A percentile compares a stretch with the other conserved stretches of the same genome.
These are phyloP conservation scores for Pseudogymnoascus sp. DNA, from an alignment of 2,329 filamentous ascomycete species.

Conservation along the genomic window DNA sequence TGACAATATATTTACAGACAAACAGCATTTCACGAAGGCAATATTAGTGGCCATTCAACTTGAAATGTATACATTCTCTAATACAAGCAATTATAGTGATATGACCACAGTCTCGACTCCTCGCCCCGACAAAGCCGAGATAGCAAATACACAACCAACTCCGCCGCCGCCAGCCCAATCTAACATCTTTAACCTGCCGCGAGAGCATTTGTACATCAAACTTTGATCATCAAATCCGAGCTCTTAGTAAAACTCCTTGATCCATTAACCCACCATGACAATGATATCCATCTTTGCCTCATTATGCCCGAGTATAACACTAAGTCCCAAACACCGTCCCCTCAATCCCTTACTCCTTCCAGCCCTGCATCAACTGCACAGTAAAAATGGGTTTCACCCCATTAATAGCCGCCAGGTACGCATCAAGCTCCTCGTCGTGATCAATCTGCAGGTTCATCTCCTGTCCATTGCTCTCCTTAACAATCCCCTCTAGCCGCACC, in stretches of 20 bases:
- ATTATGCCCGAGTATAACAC: not conserved
- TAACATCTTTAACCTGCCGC: not conserved
- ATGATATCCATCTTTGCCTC: not conserved
- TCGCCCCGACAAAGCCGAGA: not conserved
- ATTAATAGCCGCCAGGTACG: conserved; percentile 54
- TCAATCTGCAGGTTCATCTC: conserved; percentile 59
- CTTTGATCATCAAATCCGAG: not conserved
- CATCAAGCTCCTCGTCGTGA: conserved; percentile 61
- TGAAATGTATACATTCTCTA: not conserved
- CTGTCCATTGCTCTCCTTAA: conserved; percentile 44
- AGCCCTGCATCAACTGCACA: conserved; percentile 24
- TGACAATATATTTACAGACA: not conserved
- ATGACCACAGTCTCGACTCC: not conserved
- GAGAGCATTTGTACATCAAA: not conserved
- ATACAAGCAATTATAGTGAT: not conserved
- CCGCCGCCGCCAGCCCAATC: not conserved
- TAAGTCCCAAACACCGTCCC: not conserved
- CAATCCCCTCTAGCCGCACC: conserved; percentile 55
- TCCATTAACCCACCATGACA: not conserved
- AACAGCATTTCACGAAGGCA: not conserved
- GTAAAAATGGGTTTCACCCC: conserved; percentile 27
- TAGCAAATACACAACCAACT: not conserved
- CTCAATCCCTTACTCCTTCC: conserved; percentile 19
- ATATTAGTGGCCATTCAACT: not conserved
- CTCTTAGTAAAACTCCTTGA: not conserved